A percentile compares a stretch with the other conserved stretches of the same genome.
These are phyloP conservation scores for Komagataella phaffii DNA, from an alignment of 805 yeast species.

Conservation along the genomic window DNA sequence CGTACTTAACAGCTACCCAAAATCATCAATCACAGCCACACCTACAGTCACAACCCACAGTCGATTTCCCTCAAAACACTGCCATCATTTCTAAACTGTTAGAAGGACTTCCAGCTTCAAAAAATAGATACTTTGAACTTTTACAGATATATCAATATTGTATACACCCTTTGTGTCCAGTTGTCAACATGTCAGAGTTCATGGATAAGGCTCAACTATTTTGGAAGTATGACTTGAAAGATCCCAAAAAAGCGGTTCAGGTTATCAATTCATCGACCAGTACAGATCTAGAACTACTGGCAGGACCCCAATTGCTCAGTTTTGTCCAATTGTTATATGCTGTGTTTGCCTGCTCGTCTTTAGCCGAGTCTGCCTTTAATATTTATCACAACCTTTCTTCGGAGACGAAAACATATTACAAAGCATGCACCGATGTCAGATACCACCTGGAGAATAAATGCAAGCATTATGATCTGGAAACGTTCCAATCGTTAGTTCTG, in stretches of 20 bases:
- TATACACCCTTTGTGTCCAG: constrained; percentile 43
- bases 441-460: neutral
- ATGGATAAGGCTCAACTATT: constrained; percentile 13
- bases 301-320: neutral
- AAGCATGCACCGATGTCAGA: neutral
- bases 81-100: neutral
- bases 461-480: neutral
- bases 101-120: constrained; percentile 23
- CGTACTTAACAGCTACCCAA: too few species aligned
- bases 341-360: neutral
- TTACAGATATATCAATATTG: constrained; percentile 32
- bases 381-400: neutral
- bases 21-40: neutral
- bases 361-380: neutral
- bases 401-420: neutral
- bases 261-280: neutral
- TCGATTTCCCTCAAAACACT: neutral
- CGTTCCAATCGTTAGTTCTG: neutral
- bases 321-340: neutral
- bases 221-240: neutral
- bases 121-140: constrained; percentile 34
- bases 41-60: neutral
- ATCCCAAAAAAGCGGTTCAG: neutral
- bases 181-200: constrained; percentile 33
- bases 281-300: neutral